phyloP scores from a whole-genome alignment of 2,329 filamentous ascomycete species.

The Paecilomyces sp. region DNA sequence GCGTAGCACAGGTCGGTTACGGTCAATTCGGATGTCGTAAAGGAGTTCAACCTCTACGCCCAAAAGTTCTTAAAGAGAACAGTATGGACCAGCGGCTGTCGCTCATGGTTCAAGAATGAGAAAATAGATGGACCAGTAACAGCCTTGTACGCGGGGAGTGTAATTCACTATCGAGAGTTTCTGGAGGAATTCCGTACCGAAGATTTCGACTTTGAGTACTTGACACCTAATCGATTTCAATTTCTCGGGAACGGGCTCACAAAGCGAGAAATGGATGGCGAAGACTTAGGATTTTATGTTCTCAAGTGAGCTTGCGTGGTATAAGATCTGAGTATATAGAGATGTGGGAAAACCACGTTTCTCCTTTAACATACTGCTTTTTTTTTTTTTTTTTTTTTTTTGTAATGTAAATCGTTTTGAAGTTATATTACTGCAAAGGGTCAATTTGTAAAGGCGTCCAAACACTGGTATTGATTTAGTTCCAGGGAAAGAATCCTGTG shows the following conservation, averaged over 20 bases:
- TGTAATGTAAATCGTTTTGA: too few relatives aligned
- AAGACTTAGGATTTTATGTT: neutral
- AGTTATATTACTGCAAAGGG: too few relatives aligned
- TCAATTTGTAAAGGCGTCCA: too few relatives aligned
- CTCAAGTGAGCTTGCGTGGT: too few relatives aligned
- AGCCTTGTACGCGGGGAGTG: neutral
- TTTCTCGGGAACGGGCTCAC: neutral
- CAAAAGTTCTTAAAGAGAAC: slow-evolving; percentile 10
- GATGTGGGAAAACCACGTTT: too few relatives aligned
- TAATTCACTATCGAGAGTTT: neutral
- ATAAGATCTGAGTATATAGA: too few relatives aligned
- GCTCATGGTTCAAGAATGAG: slow-evolving; percentile 11
- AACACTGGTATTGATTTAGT: too few relatives aligned
- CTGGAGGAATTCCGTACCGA: neutral
- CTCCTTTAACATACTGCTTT: too few relatives aligned
- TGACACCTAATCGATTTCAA: neutral
- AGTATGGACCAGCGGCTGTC: slow-evolving; percentile 11
- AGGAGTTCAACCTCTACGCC: slow-evolving; percentile 10
- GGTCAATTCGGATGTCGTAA: slow-evolving; percentile 1
- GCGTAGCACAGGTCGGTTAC: neutral
- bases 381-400: too few relatives aligned
- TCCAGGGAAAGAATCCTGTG: too few relatives aligned
- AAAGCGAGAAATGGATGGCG: neutral
- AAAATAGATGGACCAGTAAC: neutral
- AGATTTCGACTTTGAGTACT: neutral